These are phyloP conservation scores for Ustulina deusta DNA, from an alignment of 2,329 filamentous ascomycete species.

Conservation along the genomic window DNA sequence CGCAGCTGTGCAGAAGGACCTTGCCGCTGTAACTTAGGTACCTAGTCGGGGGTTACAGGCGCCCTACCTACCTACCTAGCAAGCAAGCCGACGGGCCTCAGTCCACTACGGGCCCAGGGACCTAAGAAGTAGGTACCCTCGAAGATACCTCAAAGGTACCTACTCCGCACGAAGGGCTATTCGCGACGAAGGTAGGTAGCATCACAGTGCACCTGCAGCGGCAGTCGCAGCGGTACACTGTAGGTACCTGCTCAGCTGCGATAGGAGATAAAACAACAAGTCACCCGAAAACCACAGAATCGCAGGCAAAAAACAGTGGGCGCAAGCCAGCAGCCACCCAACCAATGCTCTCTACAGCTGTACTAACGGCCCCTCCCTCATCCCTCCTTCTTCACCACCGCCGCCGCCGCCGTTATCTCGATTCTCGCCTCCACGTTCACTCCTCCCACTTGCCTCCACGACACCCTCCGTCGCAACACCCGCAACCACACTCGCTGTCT, in stretches of 20 bases:
- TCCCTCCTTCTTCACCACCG: slow-evolving; percentile 41
- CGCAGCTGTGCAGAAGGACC: slow-evolving; percentile 21
- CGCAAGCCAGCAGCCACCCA: slow-evolving; percentile 28
- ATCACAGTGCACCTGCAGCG: background rate
- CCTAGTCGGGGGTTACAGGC: slow-evolving; percentile 16
- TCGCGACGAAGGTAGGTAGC: background rate
- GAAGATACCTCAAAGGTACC: background rate
- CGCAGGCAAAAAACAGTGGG: slow-evolving; percentile 32
- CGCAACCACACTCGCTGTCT: slow-evolving; percentile 10
- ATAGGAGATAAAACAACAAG: slow-evolving; percentile 31
- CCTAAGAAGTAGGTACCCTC: background rate
- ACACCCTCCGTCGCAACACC: slow-evolving; percentile 13
- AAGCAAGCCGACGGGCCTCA: background rate
- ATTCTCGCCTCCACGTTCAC: slow-evolving; percentile 32
- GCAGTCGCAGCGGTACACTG: background rate
- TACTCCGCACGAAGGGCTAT: slow-evolving; percentile 5
- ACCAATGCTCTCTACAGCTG: slow-evolving; percentile 40
- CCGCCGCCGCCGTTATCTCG: slow-evolving; percentile 32
- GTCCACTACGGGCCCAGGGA: background rate
- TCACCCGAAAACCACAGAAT: slow-evolving; percentile 23
- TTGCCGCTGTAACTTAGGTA: slow-evolving; percentile 18
- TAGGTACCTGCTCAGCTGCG: slow-evolving; percentile 11
- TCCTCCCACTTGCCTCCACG: slow-evolving; percentile 16
- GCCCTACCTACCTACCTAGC: background rate
- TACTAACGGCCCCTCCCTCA: slow-evolving; percentile 39